These are phyloP conservation scores for Trichoderma sp. DNA, from an alignment of 2,329 filamentous ascomycete species.

Conservation along the genomic window DNA sequence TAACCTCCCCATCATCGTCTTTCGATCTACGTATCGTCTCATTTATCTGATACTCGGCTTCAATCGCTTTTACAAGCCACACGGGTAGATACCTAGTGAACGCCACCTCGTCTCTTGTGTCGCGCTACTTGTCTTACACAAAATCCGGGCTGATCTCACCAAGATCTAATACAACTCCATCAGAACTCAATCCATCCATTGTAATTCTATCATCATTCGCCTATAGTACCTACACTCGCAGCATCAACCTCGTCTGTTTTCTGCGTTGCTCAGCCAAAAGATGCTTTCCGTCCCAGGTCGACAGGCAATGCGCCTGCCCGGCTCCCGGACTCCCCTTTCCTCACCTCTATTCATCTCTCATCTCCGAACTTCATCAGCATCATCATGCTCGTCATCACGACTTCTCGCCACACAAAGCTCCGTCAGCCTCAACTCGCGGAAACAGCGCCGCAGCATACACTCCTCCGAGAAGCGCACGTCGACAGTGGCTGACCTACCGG, in stretches of 20 bases:
- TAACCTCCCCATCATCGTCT: neutral
- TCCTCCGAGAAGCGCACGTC: slow-evolving; percentile 38
- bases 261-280: neutral
- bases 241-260: neutral
- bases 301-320: slow-evolving; percentile 25
- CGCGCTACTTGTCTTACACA: slow-evolving; percentile 8
- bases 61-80: neutral
- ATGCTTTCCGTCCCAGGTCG: slow-evolving; percentile 28
- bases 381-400: slow-evolving; percentile 21
- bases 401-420: slow-evolving; percentile 10
- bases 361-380: slow-evolving; percentile 8
- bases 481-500: slow-evolving; percentile 35
- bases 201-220: neutral
- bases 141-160: neutral
- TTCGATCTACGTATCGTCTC: neutral
- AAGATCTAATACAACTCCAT: neutral
- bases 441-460: slow-evolving; percentile 34
- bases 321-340: slow-evolving; percentile 20
- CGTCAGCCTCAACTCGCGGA: neutral
- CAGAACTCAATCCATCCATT: neutral
- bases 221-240: neutral
- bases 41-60: neutral
- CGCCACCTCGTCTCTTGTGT: neutral
- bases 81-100: neutral
- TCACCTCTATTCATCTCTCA: slow-evolving; percentile 10